These are phyloP conservation scores for Tetrapisispora namnaoensis DNA, from an alignment of 805 yeast genomes.

Conservation along the genomic window DNA sequence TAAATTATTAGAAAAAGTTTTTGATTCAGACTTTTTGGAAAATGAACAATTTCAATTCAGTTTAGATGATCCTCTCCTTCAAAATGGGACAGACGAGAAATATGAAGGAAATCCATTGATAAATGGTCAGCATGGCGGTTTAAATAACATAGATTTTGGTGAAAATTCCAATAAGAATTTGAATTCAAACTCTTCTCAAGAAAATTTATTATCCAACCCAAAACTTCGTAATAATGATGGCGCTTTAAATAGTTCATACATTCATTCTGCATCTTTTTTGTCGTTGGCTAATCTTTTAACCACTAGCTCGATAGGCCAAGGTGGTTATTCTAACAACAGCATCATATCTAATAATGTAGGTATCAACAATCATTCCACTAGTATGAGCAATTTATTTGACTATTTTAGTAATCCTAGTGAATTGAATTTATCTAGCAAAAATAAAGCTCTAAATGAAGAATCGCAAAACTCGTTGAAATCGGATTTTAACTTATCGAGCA, in stretches of 20 bases:
- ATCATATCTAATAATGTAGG: slow-evolving; percentile 1
- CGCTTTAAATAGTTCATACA: background rate
- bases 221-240: background rate
- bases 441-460: background rate
- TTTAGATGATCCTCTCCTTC: slow-evolving; percentile 10
- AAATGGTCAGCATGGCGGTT: background rate
- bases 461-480: background rate
- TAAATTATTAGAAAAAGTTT: slow-evolving; percentile 31
- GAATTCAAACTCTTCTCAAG: background rate
- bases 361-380: slow-evolving; percentile 1
- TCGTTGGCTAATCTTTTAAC: slow-evolving; percentile 3
- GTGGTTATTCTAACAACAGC: slow-evolving; percentile 3
- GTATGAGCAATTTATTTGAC: slow-evolving; percentile 5
- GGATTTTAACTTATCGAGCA: background rate
- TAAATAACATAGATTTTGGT: background rate
- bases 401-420: slow-evolving; percentile 2
- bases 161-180: background rate
- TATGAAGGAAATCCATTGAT: background rate
- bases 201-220: background rate
- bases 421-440: background rate
- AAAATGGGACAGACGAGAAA: background rate
- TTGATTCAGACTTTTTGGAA: slow-evolving; percentile 21
- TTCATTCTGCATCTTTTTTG: slow-evolving; percentile 1
- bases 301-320: slow-evolving; percentile 1
- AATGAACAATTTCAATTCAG: slow-evolving; percentile 19